These are phyloP conservation scores for Ophiostoma angusticollis DNA, from an alignment of 2,329 filamentous ascomycete species.

Conservation along the genomic window DNA sequence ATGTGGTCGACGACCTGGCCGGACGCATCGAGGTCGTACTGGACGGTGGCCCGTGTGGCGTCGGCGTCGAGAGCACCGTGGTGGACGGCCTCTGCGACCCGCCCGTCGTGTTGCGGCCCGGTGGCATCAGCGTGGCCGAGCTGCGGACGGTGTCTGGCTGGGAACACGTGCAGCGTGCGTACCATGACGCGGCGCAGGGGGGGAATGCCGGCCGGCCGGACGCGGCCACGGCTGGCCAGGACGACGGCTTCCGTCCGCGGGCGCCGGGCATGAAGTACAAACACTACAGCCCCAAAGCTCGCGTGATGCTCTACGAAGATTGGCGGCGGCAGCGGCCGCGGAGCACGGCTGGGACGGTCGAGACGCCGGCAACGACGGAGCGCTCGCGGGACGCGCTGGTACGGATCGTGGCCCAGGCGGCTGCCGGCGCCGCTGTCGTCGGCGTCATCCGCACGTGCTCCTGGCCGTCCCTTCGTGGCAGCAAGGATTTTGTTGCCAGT, in stretches of 20 bases:
- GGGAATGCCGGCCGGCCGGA: slow-evolving; percentile 30
- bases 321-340: slow-evolving; percentile 23
- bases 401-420: too few relatives aligned
- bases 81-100: slow-evolving; percentile 78
- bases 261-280: slow-evolving; percentile 99
- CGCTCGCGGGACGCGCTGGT: too few relatives aligned
- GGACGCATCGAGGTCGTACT: slow-evolving; percentile 77
- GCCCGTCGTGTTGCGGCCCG: slow-evolving; percentile 72
- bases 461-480: slow-evolving; percentile 35
- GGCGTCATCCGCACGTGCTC: slow-evolving; percentile 43
- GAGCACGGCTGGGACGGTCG: slow-evolving; percentile 27
- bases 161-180: slow-evolving; percentile 65
- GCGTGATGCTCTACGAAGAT: slow-evolving; percentile 69
- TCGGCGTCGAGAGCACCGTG: slow-evolving; percentile 94
- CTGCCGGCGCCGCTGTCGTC: slow-evolving; percentile 18
- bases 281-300: slow-evolving; percentile 87
- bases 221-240: slow-evolving; percentile 2
- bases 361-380: too few relatives aligned
- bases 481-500: too few relatives aligned
- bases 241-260: slow-evolving; percentile 39
- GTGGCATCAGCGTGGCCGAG: slow-evolving; percentile 74
- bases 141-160: slow-evolving; percentile 64
- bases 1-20: slow-evolving; percentile 78
- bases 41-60: slow-evolving; percentile 73
- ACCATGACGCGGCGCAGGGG: slow-evolving; percentile 60